phyloP scores from a whole-genome alignment of 2,329 filamentous ascomycete species.

The Scedosporium apiospermum region DNA sequence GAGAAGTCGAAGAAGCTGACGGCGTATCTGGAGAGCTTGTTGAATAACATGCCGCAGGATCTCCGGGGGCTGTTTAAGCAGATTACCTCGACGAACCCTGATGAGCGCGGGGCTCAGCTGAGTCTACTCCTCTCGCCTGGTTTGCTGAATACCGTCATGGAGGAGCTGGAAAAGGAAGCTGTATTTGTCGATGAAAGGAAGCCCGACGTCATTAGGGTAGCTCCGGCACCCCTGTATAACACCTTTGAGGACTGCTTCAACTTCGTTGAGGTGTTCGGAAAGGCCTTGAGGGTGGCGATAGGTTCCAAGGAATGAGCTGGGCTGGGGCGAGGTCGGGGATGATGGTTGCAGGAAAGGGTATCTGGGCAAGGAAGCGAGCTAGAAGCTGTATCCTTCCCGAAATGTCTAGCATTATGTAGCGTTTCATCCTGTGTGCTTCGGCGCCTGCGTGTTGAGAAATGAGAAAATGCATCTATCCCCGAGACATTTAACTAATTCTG shows the following conservation, averaged over 20 bases:
- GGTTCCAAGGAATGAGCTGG: neutral
- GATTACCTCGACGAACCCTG: slow-evolving; percentile 56
- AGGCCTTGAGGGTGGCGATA: slow-evolving; percentile 13
- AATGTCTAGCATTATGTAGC: no score
- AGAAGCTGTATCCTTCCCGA: no score
- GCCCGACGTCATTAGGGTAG: slow-evolving; percentile 70
- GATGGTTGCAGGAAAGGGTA: neutral
- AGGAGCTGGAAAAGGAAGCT: slow-evolving; percentile 50
- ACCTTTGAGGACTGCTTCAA: slow-evolving; percentile 50
- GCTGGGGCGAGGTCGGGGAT: neutral
- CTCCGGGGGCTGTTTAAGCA: slow-evolving; percentile 35
- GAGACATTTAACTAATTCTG: no score
- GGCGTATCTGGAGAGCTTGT: slow-evolving; percentile 58
- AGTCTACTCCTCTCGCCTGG: slow-evolving; percentile 54
- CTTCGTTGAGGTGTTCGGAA: slow-evolving; percentile 19
- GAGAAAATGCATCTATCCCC: no score
- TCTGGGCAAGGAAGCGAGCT: neutral
- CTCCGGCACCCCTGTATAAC: slow-evolving; percentile 74
- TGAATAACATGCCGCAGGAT: slow-evolving; percentile 25
- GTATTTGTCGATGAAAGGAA: slow-evolving; percentile 73
- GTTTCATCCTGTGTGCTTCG: no score
- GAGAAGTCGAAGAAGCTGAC: slow-evolving; percentile 60
- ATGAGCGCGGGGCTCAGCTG: slow-evolving; percentile 64
- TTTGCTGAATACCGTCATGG: slow-evolving; percentile 55
- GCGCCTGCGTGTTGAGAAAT: no score